Percentiles rank a stretch among this genome's conserved stretches.
phyloP scores from a whole-genome alignment of 1,284 basidiomycete genomes.

The Heterobasidion parviporum region DNA sequence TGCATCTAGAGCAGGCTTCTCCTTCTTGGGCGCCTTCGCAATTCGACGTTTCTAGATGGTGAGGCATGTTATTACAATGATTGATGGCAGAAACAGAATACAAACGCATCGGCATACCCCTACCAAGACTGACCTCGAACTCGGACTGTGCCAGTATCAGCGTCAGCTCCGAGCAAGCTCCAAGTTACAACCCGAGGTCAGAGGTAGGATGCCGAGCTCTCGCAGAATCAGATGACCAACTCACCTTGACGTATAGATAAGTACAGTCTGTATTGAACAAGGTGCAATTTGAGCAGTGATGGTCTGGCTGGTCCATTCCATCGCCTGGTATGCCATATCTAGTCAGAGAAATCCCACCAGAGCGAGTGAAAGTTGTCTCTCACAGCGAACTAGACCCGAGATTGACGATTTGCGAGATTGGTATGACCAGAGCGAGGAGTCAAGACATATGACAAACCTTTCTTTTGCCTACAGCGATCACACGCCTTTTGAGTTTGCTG shows the following conservation, averaged over 20 bases:
- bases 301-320: background rate
- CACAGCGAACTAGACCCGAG: no score
- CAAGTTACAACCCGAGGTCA: background rate
- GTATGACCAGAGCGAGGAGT: background rate
- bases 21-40: background rate
- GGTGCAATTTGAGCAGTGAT: background rate
- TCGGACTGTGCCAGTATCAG: no score
- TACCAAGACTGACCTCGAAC: no score
- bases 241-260: background rate
- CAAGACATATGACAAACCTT: background rate
- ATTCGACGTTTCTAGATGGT: background rate
- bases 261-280: background rate
- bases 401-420: no score
- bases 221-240: background rate
- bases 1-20: background rate
- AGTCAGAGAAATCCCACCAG: background rate
- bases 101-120: background rate
- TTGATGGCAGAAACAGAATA: background rate
- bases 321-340: background rate
- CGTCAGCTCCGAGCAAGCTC: no score
- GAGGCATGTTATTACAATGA: background rate
- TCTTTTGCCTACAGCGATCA: background rate
- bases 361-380: no score
- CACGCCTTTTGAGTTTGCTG: background rate
- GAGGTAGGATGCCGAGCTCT: background rate